phyloP scores from a whole-genome alignment of 257 asterid species.

The Solanum peruvianum region DNA sequence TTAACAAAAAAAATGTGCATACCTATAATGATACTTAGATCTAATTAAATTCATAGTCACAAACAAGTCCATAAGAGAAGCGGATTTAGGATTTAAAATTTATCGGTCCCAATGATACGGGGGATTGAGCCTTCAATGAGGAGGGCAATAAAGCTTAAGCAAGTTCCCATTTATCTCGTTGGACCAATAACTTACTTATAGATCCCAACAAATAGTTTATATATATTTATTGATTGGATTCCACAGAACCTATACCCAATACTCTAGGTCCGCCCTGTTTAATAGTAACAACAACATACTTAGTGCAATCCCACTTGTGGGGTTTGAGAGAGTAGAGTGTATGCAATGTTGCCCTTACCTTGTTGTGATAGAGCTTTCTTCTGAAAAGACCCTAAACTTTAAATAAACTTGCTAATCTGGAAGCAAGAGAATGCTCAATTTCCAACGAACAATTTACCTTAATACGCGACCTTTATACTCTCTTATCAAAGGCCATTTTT shows the following conservation, averaged over 20 bases:
- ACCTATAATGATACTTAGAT: background rate
- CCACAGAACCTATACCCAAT: background rate
- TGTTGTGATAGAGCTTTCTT: background rate
- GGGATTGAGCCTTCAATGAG: background rate
- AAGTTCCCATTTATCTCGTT: no score
- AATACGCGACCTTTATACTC: background rate
- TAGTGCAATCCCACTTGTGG: background rate
- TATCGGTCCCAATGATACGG: background rate
- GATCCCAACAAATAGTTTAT: no score
- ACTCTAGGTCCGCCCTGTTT: background rate
- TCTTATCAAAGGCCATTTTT: background rate
- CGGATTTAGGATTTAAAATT: background rate
- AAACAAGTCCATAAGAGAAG: background rate
- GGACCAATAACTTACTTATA: background rate
- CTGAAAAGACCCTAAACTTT: background rate
- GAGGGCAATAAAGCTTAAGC: background rate
- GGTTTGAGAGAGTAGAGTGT: background rate
- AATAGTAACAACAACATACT: background rate
- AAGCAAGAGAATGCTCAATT: background rate
- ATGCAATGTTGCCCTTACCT: background rate
- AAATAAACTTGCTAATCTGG: background rate
- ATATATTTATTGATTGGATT: background rate
- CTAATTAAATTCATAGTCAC: background rate
- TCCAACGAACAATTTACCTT: background rate
- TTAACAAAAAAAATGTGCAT: background rate